Percentiles rank a stretch among this genome's conserved stretches.
These are phyloP conservation scores for Wickerhamiella azyma DNA, from an alignment of 805 yeast species.

Conservation along the genomic window DNA sequence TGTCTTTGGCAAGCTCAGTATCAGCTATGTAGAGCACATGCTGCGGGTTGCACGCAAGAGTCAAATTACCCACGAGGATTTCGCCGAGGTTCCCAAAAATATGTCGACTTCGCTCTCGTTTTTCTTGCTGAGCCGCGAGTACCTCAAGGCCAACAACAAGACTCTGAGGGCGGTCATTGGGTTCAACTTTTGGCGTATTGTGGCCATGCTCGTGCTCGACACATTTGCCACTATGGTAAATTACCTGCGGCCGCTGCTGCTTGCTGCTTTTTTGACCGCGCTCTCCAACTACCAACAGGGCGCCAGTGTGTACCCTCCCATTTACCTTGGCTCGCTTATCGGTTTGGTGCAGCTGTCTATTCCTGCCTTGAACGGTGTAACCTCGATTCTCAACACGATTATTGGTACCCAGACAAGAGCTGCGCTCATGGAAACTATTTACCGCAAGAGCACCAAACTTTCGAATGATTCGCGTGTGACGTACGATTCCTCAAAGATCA, in stretches of 20 bases:
- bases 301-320: neutral
- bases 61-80: constrained; percentile 10
- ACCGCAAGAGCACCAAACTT: constrained; percentile 51
- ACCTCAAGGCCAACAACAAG: constrained; percentile 7
- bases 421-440: constrained; percentile 45
- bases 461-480: constrained; percentile 39
- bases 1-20: constrained; percentile 10
- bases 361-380: constrained; percentile 3
- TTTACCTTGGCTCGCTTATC: constrained; percentile 6
- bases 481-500: constrained; percentile 66
- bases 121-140: constrained; percentile 4
- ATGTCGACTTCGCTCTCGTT: constrained; percentile 5
- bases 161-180: constrained; percentile 4
- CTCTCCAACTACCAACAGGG: constrained; percentile 5
- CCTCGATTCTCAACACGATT: constrained; percentile 5
- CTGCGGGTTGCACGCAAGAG: constrained; percentile 5
- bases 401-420: constrained; percentile 7
- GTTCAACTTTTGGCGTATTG: constrained; percentile 3
- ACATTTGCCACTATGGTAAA: constrained; percentile 9
- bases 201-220: neutral
- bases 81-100: constrained; percentile 10
- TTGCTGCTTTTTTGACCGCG: constrained; percentile 11
- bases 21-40: constrained; percentile 8
- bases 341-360: constrained; percentile 7
- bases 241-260: constrained; percentile 12